Percentiles rank a stretch among this genome's conserved stretches.
Evolutionary conservation across 2,329 filamentous ascomycete species (phyloP).

Genomic region (Sporothrix dimorphospora): DNA sequence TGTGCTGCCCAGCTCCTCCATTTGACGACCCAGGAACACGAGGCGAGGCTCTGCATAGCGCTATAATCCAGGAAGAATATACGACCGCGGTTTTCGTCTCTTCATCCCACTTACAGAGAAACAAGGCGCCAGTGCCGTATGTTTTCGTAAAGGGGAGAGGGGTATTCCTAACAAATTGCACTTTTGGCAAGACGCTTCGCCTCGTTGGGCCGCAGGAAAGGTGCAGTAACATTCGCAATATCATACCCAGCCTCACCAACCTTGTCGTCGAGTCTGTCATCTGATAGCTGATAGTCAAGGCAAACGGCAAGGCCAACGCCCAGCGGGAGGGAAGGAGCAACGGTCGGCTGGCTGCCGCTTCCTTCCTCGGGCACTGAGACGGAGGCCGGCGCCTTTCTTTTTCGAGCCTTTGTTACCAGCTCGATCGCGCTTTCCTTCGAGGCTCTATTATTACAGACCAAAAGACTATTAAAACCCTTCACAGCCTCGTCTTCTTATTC

Average conservation of each 20-base stretch:
- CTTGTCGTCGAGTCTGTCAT: background rate
- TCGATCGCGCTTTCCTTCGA: background rate
- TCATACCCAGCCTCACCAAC: background rate
- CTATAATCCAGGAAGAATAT: background rate
- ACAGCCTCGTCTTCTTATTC: background rate
- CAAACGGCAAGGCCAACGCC: background rate
- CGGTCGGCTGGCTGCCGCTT: background rate
- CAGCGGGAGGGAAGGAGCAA: background rate
- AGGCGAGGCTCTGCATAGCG: background rate
- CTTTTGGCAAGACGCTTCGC: background rate
- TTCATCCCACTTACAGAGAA: background rate
- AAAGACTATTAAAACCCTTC: background rate
- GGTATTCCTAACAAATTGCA: background rate
- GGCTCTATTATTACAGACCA: background rate
- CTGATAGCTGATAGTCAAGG: background rate
- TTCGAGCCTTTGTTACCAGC: background rate
- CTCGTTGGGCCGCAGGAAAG: background rate
- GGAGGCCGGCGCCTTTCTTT: background rate
- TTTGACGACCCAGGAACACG: background rate
- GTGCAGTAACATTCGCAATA: background rate
- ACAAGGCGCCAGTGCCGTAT: background rate
- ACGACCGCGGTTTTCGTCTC: background rate
- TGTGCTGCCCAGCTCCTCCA: background rate
- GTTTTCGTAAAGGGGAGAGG: background rate
- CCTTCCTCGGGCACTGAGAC: background rate